Evolutionary conservation across 1,284 basidiomycete species (phyloP).

Genomic region (Amylostereum chailletii): DNA sequence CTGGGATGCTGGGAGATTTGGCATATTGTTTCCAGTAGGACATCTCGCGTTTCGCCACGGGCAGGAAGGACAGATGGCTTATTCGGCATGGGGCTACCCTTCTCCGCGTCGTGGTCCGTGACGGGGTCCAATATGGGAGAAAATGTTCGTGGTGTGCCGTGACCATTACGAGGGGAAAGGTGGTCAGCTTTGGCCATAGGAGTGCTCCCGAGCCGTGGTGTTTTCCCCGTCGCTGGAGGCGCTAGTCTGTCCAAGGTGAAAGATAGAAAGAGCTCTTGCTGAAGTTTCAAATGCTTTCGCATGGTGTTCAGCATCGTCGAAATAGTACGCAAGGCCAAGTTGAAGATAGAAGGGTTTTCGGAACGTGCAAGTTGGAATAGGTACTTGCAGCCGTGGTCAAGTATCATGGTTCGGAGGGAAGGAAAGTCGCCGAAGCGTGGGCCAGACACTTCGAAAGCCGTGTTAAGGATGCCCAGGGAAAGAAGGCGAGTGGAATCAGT

Average conservation of each 20-base stretch:
- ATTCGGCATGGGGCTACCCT: conserved; percentile 42
- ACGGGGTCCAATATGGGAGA: conserved; percentile 39
- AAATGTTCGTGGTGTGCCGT: conserved; percentile 42
- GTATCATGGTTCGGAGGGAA: conserved; percentile 62
- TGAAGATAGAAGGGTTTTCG: conserved; percentile 76
- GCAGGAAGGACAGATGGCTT: conserved; percentile 63
- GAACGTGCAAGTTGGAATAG: conserved; percentile 92
- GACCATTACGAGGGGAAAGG: conserved; percentile 35
- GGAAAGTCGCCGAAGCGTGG: conserved; percentile 67
- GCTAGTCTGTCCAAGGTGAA: conserved; percentile 90
- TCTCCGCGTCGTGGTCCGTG: conserved; percentile 38
- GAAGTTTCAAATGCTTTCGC: conserved; percentile 85
- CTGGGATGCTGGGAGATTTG: conserved; percentile 76
- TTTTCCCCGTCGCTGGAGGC: conserved; percentile 30
- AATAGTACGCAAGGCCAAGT: conserved; percentile 77
- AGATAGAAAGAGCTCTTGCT: conserved; percentile 91
- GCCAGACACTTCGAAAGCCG: conserved; percentile 85
- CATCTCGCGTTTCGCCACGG: conserved; percentile 82
- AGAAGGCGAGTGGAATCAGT: conserved; percentile 94
- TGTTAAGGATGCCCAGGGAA: conserved; percentile 81
- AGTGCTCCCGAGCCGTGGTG: conserved; percentile 12
- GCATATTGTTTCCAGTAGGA: conserved; percentile 84
- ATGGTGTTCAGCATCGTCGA: conserved; percentile 87
- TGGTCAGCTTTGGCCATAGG: conserved; percentile 17
- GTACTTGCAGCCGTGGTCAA: conserved; percentile 92